Evolutionary conservation across 495 filamentous ascomycete species (phyloP).

Genomic region (Cenococcum geophilum): DNA sequence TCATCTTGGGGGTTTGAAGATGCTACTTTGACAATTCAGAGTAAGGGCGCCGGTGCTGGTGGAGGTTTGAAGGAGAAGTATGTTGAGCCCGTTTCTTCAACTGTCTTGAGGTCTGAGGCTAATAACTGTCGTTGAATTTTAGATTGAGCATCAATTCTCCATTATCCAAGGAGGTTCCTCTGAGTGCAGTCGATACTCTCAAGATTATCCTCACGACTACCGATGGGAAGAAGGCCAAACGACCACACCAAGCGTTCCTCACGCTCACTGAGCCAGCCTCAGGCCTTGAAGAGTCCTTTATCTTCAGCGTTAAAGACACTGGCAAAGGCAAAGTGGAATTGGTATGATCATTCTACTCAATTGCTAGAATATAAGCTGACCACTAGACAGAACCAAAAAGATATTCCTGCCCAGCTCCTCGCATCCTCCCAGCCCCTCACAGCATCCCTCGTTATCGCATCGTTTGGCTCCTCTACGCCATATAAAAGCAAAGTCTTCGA

Average conservation of each 20-base stretch:
- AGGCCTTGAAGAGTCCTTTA: constrained; percentile 82
- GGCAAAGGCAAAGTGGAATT: constrained; percentile 79
- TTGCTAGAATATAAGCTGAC: constrained; percentile 31
- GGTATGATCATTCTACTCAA: constrained; percentile 47
- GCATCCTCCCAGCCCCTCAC: constrained; percentile 57
- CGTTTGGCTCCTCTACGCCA: constrained; percentile 69
- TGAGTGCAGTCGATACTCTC: constrained; percentile 65
- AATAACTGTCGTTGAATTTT: constrained; percentile 17
- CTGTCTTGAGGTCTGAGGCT: not conserved
- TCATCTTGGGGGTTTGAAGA: constrained; percentile 81
- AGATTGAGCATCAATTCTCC: constrained; percentile 62
- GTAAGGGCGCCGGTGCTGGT: constrained; percentile 61
- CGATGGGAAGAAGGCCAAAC: constrained; percentile 68
- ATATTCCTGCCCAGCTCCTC: constrained; percentile 80
- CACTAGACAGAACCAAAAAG: constrained; percentile 68
- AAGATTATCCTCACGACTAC: constrained; percentile 76
- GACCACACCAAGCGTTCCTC: constrained; percentile 90
- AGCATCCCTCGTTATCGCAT: constrained; percentile 75
- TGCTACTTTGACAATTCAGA: constrained; percentile 68
- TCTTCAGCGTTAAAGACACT: constrained; percentile 76
- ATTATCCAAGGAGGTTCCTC: constrained; percentile 56
- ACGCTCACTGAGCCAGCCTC: constrained; percentile 66
- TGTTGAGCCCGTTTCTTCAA: constrained; percentile 17
- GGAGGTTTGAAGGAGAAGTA: constrained; percentile 67
- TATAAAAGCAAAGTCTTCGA: constrained; percentile 60